Base-by-base conservation (phyloP, 1,284 basidiomycete genomes). In the Inonotus obliquus region DNA sequence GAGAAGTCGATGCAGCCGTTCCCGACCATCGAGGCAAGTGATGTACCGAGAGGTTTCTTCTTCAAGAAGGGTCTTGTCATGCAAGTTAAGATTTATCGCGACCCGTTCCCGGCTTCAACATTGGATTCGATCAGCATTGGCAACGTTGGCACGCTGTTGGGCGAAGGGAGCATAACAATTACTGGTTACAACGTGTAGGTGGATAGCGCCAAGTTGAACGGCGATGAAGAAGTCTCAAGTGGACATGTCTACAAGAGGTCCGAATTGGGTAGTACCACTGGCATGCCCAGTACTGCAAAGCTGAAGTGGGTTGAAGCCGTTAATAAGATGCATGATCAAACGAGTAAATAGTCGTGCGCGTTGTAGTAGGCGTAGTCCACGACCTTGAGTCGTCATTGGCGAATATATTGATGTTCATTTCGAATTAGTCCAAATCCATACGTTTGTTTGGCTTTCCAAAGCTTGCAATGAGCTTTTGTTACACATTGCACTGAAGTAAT, bases 1-100 rank as follows among this genome's bases (percentile, higher is more conserved):
- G 72, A 75, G 58, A 44, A 63, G 21, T 64, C 72, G 1, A 71
- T 75, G 71, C 74, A 74, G 63, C 74, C 74, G 23, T 70, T 71
- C 61, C 65, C 45, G 5, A 35, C 47, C 29, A 67, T 49, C 9
- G 35, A 17, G 63, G 57, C 61, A 69, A 57, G 59, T 56, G 55
- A 55, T 21, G 11, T 59, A 61, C 57, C 66, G 44, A 27, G 52
- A 14, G 63, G 61, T 27, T 60, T 55, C 3, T 70, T 71, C 63
- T 57, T 47, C 47, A 39, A 23, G 29, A 23, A 17, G 39, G 55
- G 21, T 2, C 19, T 19, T 17, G 21, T 7, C 38, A 41, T 57
- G 35, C 19, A 27, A 13, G 39, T 57, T n/a, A 45, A 23, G 39
- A 39, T 57, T 1, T 57, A 57, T 41, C n/a, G 17, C 2, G 55